These are phyloP conservation scores for Senna siamea DNA, from an alignment of 306 rosid species.

Conservation along the genomic window DNA sequence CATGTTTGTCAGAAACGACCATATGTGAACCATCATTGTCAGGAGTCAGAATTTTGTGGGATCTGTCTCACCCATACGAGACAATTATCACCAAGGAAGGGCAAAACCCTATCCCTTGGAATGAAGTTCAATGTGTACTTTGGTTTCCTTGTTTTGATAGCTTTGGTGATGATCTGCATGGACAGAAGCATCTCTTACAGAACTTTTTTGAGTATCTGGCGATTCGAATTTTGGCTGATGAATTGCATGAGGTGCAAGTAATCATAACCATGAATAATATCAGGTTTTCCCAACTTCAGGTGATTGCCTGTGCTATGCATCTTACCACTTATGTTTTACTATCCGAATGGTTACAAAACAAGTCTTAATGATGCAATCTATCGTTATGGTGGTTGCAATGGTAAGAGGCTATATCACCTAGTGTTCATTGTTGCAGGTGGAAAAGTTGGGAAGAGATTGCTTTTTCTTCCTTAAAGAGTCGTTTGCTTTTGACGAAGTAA, in stretches of 20 bases:
- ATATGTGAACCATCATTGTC: conserved; percentile 52
- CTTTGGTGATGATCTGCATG: conserved; percentile 52
- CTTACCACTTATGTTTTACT: neutral
- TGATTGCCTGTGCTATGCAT: conserved; percentile 33
- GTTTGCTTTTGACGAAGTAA: conserved; percentile 68
- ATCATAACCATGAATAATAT: conserved; percentile 77
- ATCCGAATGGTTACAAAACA: neutral
- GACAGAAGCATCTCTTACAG: conserved; percentile 50
- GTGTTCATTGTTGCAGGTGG: conserved; percentile 63
- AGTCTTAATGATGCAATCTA: conserved; percentile 2
- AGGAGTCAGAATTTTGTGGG: conserved; percentile 68
- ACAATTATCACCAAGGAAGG: conserved; percentile 68
- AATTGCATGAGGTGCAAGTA: conserved; percentile 53
- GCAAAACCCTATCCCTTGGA: conserved; percentile 65
- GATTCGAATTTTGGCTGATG: conserved; percentile 67
- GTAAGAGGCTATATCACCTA: neutral
- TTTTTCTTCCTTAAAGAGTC: conserved; percentile 71
- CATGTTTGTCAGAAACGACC: conserved; percentile 55
- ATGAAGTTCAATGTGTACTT: conserved; percentile 57
- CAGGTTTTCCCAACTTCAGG: conserved; percentile 87
- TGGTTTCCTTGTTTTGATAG: conserved; percentile 77
- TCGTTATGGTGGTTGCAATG: conserved; percentile 13
- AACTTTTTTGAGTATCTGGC: conserved; percentile 72
- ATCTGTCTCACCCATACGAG: conserved; percentile 63
- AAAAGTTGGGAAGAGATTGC: conserved; percentile 70